Base-by-base conservation (phyloP, 1,284 basidiomycete species). In the Prillingera fragicola region DNA sequence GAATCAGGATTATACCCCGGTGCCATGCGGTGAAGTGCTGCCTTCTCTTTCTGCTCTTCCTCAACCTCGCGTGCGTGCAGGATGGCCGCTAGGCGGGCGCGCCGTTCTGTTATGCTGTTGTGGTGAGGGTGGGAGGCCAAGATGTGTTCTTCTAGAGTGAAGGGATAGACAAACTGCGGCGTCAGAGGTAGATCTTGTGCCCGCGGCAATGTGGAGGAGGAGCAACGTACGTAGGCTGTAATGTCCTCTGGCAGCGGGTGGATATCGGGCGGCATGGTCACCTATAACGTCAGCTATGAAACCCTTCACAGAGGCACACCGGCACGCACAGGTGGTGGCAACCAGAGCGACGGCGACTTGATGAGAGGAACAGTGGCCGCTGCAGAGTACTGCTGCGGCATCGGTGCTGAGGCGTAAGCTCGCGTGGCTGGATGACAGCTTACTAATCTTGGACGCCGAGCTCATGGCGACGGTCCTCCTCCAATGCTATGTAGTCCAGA, bases 211-310 rank as follows among this genome's bases (percentile, higher is more conserved):
- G n/a, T n/a, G n/a, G n/a, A n/a, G n/a, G n/a, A n/a, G n/a, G n/a
- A n/a, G n/a, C 23, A 17, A 70, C 84, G 63, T 66, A 90, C 90
- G 63, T 94, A 95, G 54, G 85, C 80, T 4, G 81, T 83, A 9
- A 95, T 83, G 41, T 85, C 85, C 21, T 89, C 85, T 4, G 90
- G 90, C 2, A 95, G 75, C 0, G 90, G 90, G 59, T 94, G 90
- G 17, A 94, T 87, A 61, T 95, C 90, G 38, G 79, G 82, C 3
- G 90, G 87, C 3, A 90, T 73, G 54, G 83, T 77, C 15, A 92
- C 80, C 88, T 91, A 50, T n/a, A 2, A 3, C 9, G 37, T 47
- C 25, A 36, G 29, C 27, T 43, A 15, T 5, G 3, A 9, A 12
- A 27, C 5, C n/a, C n/a, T n/a, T n/a, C n/a, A n/a, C n/a, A n/a